A percentile compares a stretch with the other conserved stretches of the same genome.
These are phyloP conservation scores for Cladosporium sp. DNA, from an alignment of 2,329 filamentous ascomycete species.

Conservation along the genomic window DNA sequence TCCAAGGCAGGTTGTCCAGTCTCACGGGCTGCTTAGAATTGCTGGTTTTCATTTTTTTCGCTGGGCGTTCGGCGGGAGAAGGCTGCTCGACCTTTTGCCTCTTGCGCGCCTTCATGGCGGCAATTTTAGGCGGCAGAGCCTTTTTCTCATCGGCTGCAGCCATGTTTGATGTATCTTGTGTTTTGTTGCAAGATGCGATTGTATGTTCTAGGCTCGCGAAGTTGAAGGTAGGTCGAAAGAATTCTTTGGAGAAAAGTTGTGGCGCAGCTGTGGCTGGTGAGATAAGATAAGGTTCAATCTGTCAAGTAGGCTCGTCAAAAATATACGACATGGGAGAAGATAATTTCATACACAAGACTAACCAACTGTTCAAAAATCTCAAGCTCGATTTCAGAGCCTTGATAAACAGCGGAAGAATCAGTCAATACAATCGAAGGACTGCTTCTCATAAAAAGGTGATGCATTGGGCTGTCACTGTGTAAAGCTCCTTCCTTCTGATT, in stretches of 20 bases:
- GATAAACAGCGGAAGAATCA: too few species aligned
- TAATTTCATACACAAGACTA: too few species aligned
- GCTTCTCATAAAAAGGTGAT: too few species aligned
- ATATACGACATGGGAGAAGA: too few species aligned
- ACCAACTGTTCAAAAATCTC: too few species aligned
- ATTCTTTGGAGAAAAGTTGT: constrained; percentile 1
- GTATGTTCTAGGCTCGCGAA: not conserved
- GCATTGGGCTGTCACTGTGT: too few species aligned
- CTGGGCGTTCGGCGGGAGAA: constrained; percentile 9
- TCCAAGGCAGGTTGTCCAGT: constrained; percentile 57
- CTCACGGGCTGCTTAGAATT: constrained; percentile 29
- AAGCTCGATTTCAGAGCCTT: too few species aligned
- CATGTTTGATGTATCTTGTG: constrained; percentile 14
- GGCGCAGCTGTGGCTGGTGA: not conserved
- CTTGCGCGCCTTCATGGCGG: constrained; percentile 40
- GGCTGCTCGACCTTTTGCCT: constrained; percentile 37
- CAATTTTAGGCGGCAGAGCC: constrained; percentile 34
- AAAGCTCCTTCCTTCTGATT: not conserved
- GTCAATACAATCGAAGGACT: too few species aligned
- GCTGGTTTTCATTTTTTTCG: constrained; percentile 17
- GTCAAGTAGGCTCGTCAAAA: too few species aligned
- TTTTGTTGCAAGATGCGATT: not conserved
- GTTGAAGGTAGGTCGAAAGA: not conserved
- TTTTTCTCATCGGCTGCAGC: constrained; percentile 31
- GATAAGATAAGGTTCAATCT: too few species aligned